Base-by-base conservation (phyloP, 2,329 filamentous ascomycete species). In the Aspergillus fumigatiaffinis region DNA sequence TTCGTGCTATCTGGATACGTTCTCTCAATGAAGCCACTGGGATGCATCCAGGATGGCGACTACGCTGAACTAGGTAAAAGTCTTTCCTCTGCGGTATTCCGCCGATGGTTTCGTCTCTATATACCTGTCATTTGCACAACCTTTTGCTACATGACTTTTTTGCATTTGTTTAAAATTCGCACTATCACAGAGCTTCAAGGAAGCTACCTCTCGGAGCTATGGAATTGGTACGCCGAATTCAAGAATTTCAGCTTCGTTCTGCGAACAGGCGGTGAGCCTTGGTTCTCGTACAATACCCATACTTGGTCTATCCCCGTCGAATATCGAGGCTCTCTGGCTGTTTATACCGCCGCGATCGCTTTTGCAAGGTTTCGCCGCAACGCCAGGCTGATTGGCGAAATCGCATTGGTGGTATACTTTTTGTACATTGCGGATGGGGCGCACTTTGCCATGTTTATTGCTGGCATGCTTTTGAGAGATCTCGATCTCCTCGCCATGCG, bases 191-290 rank as follows among this genome's bases (percentile, higher is more conserved):
- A 73, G 14, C 69, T 72, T 10, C 70, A 80, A 58, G 61, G 61
- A 4, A 81, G 63, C 32, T 79, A 80, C 63, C 59, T 67, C 7
- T 79, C 78, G 10, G 84, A 86, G 63, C 59, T 84, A 1, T 82
- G 79, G 75, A 76, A 72, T 41, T 79, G 76, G 77, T 79, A 80
- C 54, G 68, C 66, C 58, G 84, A 89, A 67, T 77, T 84, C 67
- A 89, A 89, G 68, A 88, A 88, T 69, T 89, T 87, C 73, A 89
- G 82, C 71, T 89, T 87, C 67, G 68, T 88, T 42, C 89, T 84
- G 73, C 81, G 82, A 46, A 77, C 77, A 7, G 83, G 84, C 6
- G 82, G 81, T 1, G 73, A 80, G 9, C 80, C 82, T 10, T 87
- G 83, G 77, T 78, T 86, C 55, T 72, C 73, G 12, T 84, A 84